Evolutionary conservation across 2,329 filamentous ascomycete species (phyloP).

Genomic region (Xylariaceae sp.): DNA sequence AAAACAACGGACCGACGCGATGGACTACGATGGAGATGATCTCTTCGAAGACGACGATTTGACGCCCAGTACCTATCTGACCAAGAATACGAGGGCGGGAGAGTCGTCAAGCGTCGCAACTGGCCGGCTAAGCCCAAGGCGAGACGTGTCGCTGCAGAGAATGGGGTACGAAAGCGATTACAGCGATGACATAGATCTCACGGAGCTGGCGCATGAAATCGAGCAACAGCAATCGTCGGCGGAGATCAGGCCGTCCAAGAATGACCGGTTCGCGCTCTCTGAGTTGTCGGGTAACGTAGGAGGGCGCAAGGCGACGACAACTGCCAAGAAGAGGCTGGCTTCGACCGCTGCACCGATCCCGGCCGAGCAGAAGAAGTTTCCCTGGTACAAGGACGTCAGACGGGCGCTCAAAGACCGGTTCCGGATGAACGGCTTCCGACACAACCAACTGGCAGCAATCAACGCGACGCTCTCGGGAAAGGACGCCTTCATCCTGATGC

Average conservation of each 20-base stretch:
- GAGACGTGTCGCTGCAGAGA: conserved; percentile 14
- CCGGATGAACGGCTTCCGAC: conserved; percentile 77
- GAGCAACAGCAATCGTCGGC: conserved; percentile 38
- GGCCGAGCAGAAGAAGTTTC: conserved; percentile 54
- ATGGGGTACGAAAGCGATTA: conserved; percentile 38
- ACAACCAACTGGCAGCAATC: conserved; percentile 91
- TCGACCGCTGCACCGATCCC: conserved; percentile 36
- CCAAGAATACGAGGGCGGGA: conserved; percentile 9
- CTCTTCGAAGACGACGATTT: conserved; percentile 24
- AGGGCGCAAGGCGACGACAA: conserved; percentile 30
- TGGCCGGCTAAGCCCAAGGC: conserved; percentile 21
- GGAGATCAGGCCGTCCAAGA: conserved; percentile 18
- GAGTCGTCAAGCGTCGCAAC: conserved; percentile 12
- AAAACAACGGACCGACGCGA: conserved; percentile 15
- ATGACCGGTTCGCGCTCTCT: conserved; percentile 36
- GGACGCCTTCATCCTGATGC: conserved; percentile 95
- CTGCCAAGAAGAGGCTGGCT: conserved; percentile 30
- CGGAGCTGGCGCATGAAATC: conserved; percentile 46
- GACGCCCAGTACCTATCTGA: conserved; percentile 8
- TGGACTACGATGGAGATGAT: conserved; percentile 33
- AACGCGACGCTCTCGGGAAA: conserved; percentile 84
- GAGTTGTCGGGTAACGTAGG: conserved; percentile 45
- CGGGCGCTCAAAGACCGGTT: conserved; percentile 77
- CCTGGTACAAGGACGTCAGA: conserved; percentile 85
- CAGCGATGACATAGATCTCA: conserved; percentile 47